Base-by-base conservation (phyloP, 768 basidiomycete species). In the Lentinula edodes region DNA sequence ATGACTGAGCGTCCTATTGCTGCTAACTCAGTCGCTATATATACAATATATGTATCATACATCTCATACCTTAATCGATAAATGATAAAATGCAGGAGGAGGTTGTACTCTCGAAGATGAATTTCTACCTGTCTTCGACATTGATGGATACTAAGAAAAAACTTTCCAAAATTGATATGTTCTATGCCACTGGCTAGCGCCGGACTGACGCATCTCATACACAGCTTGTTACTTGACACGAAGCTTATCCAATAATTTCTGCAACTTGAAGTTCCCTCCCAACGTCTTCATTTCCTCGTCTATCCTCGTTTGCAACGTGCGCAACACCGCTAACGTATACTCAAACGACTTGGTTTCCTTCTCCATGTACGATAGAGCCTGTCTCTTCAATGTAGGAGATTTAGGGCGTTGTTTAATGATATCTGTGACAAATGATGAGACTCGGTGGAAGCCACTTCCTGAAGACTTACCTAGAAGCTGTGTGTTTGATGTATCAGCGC, bases 361-460 rank as follows among this genome's bases (percentile, higher is more conserved):
- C 52, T 79, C 79, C 66, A 98, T 84, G 70, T 95, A 95, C 16
- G 80, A 73, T 58, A 98, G 91, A 2, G 88, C 83, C 70, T 94
- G 88, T 2, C 74, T 72, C 71, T 98, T 98, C 43, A 93, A 80
- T 0, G 89, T 89, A 1, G 89, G 86, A 0, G 89, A 90, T 6
- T 84, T 80, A 0, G 95, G 93, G 0, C 90, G 83, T 74, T 96
- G 93, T 69, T 93, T 90, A 3, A 98, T 84, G 36, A 96, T 88
- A 66, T 95, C 51, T 60, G 39, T 16, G 9, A 52, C 8, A 20
- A n/a, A 10, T n/a, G 54, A 41, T 20, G 15, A 38, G 53, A 39
- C 16, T 15, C 1, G 3, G 34, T 16, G 36, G 38, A 12, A 41
- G 5, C 7, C 1, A 39, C 15, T 53, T 23, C 8, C n/a, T n/a